phyloP scores from a whole-genome alignment of 768 basidiomycete species.

The Tylopilus felleus region DNA sequence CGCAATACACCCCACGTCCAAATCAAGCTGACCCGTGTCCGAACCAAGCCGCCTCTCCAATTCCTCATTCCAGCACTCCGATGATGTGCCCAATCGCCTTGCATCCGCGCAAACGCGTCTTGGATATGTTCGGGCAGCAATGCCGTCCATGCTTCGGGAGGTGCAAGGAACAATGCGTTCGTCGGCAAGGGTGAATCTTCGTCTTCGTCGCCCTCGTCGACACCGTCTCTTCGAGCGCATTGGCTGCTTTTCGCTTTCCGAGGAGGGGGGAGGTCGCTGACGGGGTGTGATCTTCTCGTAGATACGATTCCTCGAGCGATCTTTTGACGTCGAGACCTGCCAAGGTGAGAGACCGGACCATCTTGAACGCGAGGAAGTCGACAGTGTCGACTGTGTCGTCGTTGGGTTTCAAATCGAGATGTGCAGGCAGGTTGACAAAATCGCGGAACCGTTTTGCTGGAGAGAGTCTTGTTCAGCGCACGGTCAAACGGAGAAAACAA shows the following conservation, averaged over 20 bases:
- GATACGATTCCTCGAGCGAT: conserved; percentile 66
- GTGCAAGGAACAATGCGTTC: conserved; percentile 75
- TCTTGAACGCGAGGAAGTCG: conserved; percentile 95
- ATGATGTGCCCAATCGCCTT: conserved; percentile 76
- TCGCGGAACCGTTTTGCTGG: conserved; percentile 92
- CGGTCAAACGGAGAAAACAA: background rate
- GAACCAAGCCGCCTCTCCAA: conserved; percentile 81
- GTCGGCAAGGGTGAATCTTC: conserved; percentile 67
- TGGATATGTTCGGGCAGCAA: conserved; percentile 84
- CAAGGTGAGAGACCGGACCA: conserved; percentile 90
- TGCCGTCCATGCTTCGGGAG: conserved; percentile 76
- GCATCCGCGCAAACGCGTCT: conserved; percentile 89
- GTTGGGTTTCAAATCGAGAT: conserved; percentile 84
- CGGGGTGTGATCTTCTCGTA: conserved; percentile 57
- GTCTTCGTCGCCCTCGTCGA: conserved; percentile 39
- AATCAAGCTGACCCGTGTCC: conserved; percentile 81
- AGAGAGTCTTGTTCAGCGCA: background rate
- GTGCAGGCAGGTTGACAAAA: conserved; percentile 84
- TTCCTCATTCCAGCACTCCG: conserved; percentile 86
- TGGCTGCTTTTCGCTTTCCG: conserved; percentile 64
- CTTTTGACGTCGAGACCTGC: conserved; percentile 84
- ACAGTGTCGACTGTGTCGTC: conserved; percentile 97
- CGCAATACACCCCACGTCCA: conserved; percentile 27
- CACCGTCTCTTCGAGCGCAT: conserved; percentile 47
- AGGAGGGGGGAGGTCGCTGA: conserved; percentile 49